Conservation (phyloP, 257 asterid species). For the Solanum ahanhuiri region DNA sequence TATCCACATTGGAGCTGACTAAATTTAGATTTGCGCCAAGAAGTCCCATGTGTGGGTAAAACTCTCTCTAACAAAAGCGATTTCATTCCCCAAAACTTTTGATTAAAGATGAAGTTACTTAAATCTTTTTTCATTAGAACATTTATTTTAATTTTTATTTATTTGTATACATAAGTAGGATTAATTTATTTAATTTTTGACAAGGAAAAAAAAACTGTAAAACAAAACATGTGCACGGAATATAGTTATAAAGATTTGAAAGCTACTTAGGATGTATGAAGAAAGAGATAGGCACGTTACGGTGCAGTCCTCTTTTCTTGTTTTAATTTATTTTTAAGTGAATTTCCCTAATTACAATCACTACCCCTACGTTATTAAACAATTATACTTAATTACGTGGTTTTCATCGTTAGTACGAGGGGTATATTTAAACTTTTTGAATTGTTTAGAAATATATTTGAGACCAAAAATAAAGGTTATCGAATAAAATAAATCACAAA, state of each 20-base stretch:
- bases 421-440: not conserved
- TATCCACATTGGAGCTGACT: no score
- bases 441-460: not conserved
- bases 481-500: no score
- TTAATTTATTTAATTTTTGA: not conserved
- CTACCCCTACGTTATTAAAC: not conserved
- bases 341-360: not conserved
- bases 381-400: not conserved
- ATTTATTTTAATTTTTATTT: not conserved
- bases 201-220: not conserved
- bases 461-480: not conserved
- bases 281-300: conserved; percentile 37
- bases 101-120: not conserved
- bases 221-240: conserved; percentile 15
- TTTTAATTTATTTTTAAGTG: not conserved
- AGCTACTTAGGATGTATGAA: conserved; percentile 26
- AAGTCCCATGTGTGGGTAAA: accelerated
- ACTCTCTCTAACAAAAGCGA: no score
- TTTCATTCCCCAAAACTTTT: accelerated
- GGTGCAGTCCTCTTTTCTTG: not conserved
- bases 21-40: accelerated
- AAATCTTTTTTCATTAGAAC: not conserved
- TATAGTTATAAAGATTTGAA: conserved; percentile 26
- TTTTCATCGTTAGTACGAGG: not conserved
- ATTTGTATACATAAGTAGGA: not conserved